Conservation (phyloP, 148 eudicot genomes). For the Fagopyrum esculentum region DNA sequence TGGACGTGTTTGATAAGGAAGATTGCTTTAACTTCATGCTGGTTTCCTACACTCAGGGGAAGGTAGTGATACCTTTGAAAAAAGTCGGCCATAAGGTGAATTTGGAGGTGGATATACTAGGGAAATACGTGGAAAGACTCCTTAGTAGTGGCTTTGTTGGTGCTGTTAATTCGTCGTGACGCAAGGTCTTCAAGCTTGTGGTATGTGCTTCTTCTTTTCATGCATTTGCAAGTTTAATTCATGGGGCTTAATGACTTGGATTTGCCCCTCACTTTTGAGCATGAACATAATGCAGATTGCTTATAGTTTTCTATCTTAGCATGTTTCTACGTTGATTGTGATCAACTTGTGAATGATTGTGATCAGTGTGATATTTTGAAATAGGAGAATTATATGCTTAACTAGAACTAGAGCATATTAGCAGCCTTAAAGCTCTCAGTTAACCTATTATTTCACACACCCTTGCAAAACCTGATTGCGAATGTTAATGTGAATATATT, state of each 20-base stretch:
- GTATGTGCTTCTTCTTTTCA: not conserved
- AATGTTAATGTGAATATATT: too few relatives aligned
- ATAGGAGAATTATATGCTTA: not conserved
- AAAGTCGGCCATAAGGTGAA: conserved; percentile 92
- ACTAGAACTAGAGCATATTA: not conserved
- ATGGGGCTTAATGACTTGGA: not conserved
- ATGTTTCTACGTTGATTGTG: not conserved
- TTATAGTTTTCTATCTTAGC: not conserved
- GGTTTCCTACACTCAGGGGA: conserved; percentile 83
- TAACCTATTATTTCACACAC: too few relatives aligned
- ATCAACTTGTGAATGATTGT: not conserved
- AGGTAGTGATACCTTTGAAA: conserved; percentile 77
- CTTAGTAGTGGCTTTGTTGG: conserved; percentile 60
- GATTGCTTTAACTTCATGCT: conserved; percentile 79
- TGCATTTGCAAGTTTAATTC: not conserved
- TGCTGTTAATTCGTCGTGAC: conserved; percentile 31
- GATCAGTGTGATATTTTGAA: not conserved
- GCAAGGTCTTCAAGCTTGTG: not conserved
- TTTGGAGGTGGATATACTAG: conserved; percentile 91
- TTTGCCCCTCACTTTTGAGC: not conserved
- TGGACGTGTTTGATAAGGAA: conserved; percentile 77
- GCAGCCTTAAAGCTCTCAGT: too few relatives aligned
- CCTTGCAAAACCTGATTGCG: too few relatives aligned
- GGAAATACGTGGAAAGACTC: conserved; percentile 89
- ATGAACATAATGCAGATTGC: not conserved